Conservation (phyloP, 2,329 filamentous ascomycete species). For the Aspergillus versicolor region DNA sequence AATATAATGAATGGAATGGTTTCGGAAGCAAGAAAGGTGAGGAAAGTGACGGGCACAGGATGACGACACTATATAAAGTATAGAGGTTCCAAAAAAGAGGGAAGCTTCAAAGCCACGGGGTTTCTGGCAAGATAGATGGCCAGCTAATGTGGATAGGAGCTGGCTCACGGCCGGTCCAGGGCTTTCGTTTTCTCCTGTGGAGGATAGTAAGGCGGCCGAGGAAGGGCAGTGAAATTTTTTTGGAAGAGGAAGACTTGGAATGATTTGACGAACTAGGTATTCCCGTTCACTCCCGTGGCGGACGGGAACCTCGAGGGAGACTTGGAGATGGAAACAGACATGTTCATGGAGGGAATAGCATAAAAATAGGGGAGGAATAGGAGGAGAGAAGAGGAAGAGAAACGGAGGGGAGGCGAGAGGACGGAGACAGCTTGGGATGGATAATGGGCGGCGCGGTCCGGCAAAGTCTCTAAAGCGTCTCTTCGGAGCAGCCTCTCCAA, state of each 20-base stretch:
- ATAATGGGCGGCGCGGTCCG: conserved; percentile 33
- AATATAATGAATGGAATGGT: conserved; percentile 17
- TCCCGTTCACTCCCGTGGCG: conserved; percentile 46
- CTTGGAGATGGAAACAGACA: conserved; percentile 35
- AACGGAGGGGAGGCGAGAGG: conserved; percentile 20
- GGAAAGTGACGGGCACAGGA: conserved; percentile 14
- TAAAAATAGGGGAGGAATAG: conserved; percentile 24
- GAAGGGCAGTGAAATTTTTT: conserved; percentile 23
- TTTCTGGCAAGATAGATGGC: conserved; percentile 10
- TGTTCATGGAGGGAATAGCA: conserved; percentile 29
- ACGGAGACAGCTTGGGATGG: conserved; percentile 20
- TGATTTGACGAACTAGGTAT: conserved; percentile 31
- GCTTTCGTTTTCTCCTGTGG: conserved; percentile 13
- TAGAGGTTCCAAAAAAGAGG: conserved; percentile 13
- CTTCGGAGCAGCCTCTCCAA: conserved; percentile 5
- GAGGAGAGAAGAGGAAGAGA: conserved; percentile 23
- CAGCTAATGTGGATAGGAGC: conserved; percentile 14
- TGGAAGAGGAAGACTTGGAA: conserved; percentile 16
- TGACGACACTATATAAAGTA: conserved; percentile 14
- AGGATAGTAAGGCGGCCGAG: conserved; percentile 28
- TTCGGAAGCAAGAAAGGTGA: conserved; percentile 6
- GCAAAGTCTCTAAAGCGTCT: conserved; percentile 18
- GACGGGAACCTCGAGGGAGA: conserved; percentile 40
- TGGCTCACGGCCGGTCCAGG: conserved; percentile 15
- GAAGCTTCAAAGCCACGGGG: conserved; percentile 12